Conservation (phyloP, 495 filamentous ascomycete species). For the Apodospora peruviana region DNA sequence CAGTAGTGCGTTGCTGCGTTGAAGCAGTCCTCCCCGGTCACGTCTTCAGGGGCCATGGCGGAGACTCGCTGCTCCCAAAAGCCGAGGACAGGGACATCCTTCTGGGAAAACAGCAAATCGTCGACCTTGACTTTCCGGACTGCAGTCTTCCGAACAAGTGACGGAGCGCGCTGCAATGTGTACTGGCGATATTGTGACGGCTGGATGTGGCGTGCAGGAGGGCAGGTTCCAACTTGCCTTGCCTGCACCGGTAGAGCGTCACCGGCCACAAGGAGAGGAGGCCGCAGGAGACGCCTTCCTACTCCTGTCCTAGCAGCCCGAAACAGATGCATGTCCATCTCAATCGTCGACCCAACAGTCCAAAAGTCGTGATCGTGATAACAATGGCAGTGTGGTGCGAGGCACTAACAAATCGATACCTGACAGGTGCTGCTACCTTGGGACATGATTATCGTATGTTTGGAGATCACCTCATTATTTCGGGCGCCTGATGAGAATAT, state of each 20-base stretch:
- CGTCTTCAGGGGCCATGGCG: slow-evolving; percentile 7
- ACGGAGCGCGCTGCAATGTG: background rate
- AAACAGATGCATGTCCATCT: too few species aligned
- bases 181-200: slow-evolving; percentile 1
- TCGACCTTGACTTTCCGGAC: background rate
- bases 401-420: too few species aligned
- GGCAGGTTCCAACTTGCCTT: background rate
- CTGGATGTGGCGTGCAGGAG: background rate
- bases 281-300: background rate
- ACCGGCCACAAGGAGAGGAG: background rate
- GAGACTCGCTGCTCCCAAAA: slow-evolving; percentile 15
- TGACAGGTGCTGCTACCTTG: too few species aligned
- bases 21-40: slow-evolving; percentile 17
- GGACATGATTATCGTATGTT: too few species aligned
- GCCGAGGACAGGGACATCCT: slow-evolving; percentile 19
- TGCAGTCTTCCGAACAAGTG: background rate
- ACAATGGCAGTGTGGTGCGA: too few species aligned
- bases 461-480: too few species aligned
- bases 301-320: too few species aligned
- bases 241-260: background rate
- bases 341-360: too few species aligned
- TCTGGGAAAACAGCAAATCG: slow-evolving; percentile 9
- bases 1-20: slow-evolving; percentile 19
- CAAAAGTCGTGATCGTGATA: too few species aligned
- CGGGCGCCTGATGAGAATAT: too few species aligned